A percentile compares a stretch with the other conserved stretches of the same genome.
Conservation (phyloP, 2,329 filamentous ascomycete species). For the Aspergillus ochraceus region DNA sequence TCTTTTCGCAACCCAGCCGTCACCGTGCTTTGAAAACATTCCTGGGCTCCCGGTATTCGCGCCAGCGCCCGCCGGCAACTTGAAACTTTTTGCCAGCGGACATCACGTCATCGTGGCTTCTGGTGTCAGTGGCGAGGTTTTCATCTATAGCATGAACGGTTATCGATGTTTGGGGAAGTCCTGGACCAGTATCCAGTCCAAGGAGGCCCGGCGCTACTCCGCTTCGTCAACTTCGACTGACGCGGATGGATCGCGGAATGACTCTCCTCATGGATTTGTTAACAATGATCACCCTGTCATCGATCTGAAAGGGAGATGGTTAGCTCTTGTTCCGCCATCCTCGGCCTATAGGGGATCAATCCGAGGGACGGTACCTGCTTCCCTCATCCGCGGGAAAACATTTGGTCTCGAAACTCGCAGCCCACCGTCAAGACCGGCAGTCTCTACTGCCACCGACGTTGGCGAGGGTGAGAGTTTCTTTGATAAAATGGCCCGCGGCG, state of each 20-base stretch:
- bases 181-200: conserved; percentile 79
- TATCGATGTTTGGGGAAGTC: conserved; percentile 80
- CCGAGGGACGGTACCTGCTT: conserved; percentile 41
- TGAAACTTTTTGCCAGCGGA: conserved; percentile 71
- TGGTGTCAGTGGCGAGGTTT: conserved; percentile 82
- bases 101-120: conserved; percentile 74
- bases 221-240: conserved; percentile 48
- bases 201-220: conserved; percentile 45
- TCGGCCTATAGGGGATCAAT: conserved; percentile 40
- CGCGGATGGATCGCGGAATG: conserved; percentile 42
- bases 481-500: conserved; percentile 49
- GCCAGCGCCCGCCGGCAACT: conserved; percentile 69
- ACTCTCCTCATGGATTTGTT: conserved; percentile 31
- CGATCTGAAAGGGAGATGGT: conserved; percentile 47
- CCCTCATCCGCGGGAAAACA: conserved; percentile 34
- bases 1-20: conserved; percentile 70
- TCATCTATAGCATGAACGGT: conserved; percentile 61
- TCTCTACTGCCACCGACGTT: conserved; percentile 47
- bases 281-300: conserved; percentile 41
- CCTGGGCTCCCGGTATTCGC: conserved; percentile 65
- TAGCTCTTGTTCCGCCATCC: conserved; percentile 46
- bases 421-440: conserved; percentile 42
- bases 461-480: conserved; percentile 50
- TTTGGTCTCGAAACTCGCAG: conserved; percentile 45
- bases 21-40: conserved; percentile 56